These are phyloP conservation scores for Boletellus emodensis DNA, from an alignment of 768 basidiomycete species.

Conservation along the genomic window DNA sequence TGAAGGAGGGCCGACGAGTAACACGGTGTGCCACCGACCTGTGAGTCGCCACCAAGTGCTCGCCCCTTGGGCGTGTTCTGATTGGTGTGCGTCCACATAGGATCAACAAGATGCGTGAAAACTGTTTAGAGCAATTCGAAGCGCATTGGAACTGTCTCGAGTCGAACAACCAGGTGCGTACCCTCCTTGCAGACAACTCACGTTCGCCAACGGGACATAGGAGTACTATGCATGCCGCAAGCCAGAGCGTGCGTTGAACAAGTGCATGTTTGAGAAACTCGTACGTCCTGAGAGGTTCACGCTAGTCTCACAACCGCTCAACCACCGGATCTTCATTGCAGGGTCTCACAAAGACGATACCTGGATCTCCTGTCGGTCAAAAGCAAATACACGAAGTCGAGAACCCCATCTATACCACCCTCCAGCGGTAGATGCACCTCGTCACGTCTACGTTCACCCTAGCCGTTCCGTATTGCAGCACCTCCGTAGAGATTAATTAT, in stretches of 20 bases:
- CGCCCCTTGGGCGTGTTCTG: not conserved
- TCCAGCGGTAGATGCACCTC: conserved; percentile 65
- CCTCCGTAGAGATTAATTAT: conserved; percentile 21
- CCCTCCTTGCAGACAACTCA: not conserved
- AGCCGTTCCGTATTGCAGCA: not conserved
- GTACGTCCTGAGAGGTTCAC: conserved; percentile 45
- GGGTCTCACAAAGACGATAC: conserved; percentile 90
- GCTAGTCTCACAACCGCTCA: not conserved
- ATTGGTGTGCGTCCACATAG: conserved; percentile 37
- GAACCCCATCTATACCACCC: conserved; percentile 74
- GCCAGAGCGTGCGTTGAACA: conserved; percentile 82
- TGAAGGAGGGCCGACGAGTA: conserved; percentile 93
- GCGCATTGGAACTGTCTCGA: conserved; percentile 95
- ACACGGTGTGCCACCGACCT: conserved; percentile 93
- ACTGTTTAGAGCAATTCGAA: conserved; percentile 83
- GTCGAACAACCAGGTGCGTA: conserved; percentile 83
- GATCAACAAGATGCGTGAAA: conserved; percentile 89
- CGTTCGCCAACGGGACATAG: conserved; percentile 36
- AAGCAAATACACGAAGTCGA: conserved; percentile 85
- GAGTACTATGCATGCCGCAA: conserved; percentile 88
- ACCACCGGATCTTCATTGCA: conserved; percentile 29
- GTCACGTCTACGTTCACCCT: not conserved
- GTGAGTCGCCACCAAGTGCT: conserved; percentile 46
- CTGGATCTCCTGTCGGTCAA: conserved; percentile 79
- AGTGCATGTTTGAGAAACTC: conserved; percentile 95